phyloP scores from a whole-genome alignment of 2,329 filamentous ascomycete genomes.

The Xylariales sp. region DNA sequence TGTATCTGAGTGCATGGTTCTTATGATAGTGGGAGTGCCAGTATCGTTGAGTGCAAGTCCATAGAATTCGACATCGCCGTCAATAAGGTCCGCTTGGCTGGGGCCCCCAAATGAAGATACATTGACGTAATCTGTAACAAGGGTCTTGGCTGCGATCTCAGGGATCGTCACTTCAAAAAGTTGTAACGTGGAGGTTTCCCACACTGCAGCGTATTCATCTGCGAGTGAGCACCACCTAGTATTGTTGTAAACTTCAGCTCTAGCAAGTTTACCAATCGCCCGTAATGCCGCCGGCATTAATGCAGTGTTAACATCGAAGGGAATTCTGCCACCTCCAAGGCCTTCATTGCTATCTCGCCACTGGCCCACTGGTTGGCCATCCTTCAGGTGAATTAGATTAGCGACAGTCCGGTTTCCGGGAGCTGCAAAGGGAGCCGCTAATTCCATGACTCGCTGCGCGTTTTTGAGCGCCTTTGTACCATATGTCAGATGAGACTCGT shows the following conservation, averaged over 20 bases:
- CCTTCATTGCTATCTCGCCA: conserved; percentile 61
- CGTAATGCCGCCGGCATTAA: conserved; percentile 57
- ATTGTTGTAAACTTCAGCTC: neutral
- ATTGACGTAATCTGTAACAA: neutral
- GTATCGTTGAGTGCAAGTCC: neutral
- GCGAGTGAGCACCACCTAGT: neutral
- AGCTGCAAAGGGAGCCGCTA: conserved; percentile 51
- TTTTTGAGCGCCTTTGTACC: conserved; percentile 46
- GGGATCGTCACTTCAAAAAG: neutral
- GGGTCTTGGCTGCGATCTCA: neutral
- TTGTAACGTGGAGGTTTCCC: neutral
- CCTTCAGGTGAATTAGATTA: conserved; percentile 56
- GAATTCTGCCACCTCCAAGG: conserved; percentile 57
- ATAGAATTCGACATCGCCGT: neutral
- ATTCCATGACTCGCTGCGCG: conserved; percentile 54
- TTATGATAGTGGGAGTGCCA: neutral
- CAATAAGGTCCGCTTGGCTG: neutral
- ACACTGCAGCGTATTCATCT: neutral
- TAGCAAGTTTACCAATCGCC: conserved; percentile 50
- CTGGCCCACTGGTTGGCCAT: conserved; percentile 50
- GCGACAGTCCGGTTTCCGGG: conserved; percentile 41
- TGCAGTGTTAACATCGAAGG: conserved; percentile 62
- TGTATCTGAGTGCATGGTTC: neutral
- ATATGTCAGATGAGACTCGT: too few species aligned
- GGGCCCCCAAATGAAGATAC: neutral